Evolutionary conservation across 768 basidiomycete genomes (phyloP), one percentile per base, ranked within the genome.

Genomic region (Sporobolomyces roseus): DNA sequence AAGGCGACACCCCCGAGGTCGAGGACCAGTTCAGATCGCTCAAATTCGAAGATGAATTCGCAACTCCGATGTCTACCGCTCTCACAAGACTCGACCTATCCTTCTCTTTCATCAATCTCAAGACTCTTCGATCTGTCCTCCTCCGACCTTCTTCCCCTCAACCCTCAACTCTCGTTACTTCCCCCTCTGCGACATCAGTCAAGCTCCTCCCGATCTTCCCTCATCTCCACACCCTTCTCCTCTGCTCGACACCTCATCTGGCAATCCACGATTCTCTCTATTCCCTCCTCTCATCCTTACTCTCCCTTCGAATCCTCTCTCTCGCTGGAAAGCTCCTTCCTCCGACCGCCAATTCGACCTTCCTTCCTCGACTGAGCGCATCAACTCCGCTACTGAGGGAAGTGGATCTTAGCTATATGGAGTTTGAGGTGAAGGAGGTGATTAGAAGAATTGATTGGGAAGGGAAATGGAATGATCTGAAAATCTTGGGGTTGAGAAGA

Each of bases 401-500:
- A 3, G 36, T 70, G 32, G 63, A 70, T 33, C 46, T 70, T 4
- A 49, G 50, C 14, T 70, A 35, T 32, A 10, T 70, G 29, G 32
- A 36, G 30, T 33, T 53, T 21, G 19, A 60, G 27, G 3, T 35
- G 23, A 19, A n/a, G 27, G 63, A 33, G 17, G 45, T 48, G 1
- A 33, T 53, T 21, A 41, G 50, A 21, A 16, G 8, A 8, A 27
- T 70, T 19, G 63, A 70, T 36, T 70, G 68, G 68, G 51, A 60
- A 19, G 19, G 1, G 12, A 36, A 52, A 33, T 70, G 68, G 68
- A 32, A 41, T 23, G 33, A 61, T 8, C 25, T 70, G 33, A 17
- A 38, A 27, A 8, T 50, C 14, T 27, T 70, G 1, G 68, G 68
- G 13, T 0, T 61, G 1, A 10, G 68, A 6, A 14, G 30, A 36